Conservation (phyloP, 805 yeast genomes). For the Sugiyamaella floridensis region DNA sequence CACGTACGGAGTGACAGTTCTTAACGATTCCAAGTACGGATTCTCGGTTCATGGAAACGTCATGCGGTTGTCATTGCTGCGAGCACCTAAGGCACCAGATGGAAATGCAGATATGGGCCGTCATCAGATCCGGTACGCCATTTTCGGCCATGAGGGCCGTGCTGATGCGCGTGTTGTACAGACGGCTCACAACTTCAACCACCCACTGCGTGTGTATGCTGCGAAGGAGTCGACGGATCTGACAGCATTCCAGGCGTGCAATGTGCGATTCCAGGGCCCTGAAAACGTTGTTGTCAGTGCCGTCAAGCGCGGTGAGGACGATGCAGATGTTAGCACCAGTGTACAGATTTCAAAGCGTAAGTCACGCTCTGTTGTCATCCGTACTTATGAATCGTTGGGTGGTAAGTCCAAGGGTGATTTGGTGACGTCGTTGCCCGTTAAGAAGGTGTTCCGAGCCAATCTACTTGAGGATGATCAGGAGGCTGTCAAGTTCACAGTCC, state of each 20-base stretch:
- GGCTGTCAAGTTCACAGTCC: slow-evolving; percentile 3
- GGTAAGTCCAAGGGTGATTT: slow-evolving; percentile 57
- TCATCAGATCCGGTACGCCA: slow-evolving; percentile 78
- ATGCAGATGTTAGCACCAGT: slow-evolving; percentile 41
- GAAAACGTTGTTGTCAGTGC: slow-evolving; percentile 62
- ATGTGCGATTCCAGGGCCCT: slow-evolving; percentile 40
- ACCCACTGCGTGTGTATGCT: slow-evolving; percentile 28
- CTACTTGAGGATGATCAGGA: slow-evolving; percentile 20
- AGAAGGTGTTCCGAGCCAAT: slow-evolving; percentile 42
- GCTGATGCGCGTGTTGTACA: slow-evolving; percentile 60
- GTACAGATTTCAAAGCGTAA: slow-evolving; percentile 8
- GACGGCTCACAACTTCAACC: slow-evolving; percentile 75
- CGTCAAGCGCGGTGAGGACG: slow-evolving; percentile 83
- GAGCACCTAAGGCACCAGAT: slow-evolving; percentile 94
- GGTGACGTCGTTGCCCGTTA: slow-evolving; percentile 43
- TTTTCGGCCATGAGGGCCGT: slow-evolving; percentile 71
- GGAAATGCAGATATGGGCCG: slow-evolving; percentile 88
- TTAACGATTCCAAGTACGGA: slow-evolving; percentile 86
- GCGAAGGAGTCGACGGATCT: slow-evolving; percentile 15
- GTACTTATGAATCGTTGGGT: slow-evolving; percentile 85
- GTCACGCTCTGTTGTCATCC: slow-evolving; percentile 50
- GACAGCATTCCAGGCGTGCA: slow-evolving; percentile 5
- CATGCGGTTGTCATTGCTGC: slow-evolving; percentile 75
- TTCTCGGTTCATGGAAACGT: slow-evolving; percentile 84
- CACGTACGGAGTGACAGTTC: slow-evolving; percentile 75